phyloP scores from a whole-genome alignment of 495 filamentous ascomycete genomes.

The Beverwykella pulmonaria region DNA sequence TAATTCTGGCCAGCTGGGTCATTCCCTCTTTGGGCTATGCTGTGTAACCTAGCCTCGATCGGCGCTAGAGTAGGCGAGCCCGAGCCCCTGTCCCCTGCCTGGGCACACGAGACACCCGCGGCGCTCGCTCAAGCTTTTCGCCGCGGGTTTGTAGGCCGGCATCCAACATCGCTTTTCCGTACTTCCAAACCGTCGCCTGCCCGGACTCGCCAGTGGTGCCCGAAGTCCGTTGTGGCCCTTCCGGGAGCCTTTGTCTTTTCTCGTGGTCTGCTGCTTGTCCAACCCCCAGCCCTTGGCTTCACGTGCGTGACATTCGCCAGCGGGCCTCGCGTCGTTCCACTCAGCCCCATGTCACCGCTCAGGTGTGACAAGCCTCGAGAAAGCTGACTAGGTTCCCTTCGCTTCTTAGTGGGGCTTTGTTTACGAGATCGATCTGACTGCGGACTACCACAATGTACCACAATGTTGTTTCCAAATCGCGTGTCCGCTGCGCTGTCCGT shows the following conservation, averaged over 20 bases:
- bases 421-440: neutral
- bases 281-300: neutral
- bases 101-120: neutral
- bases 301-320: neutral
- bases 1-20: neutral
- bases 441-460: neutral
- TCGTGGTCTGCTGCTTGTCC: neutral
- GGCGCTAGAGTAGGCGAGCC: neutral
- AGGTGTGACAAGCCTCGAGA: neutral
- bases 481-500: neutral
- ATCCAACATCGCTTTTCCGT: constrained; percentile 13
- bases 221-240: too few species aligned
- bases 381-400: neutral
- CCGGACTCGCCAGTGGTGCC: constrained; percentile 5
- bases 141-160: constrained; percentile 20
- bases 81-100: neutral
- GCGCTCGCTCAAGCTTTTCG: constrained; percentile 7
- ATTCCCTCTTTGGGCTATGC: neutral
- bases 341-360: neutral
- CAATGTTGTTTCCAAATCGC: too few species aligned
- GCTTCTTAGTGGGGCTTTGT: neutral
- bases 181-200: constrained; percentile 1
- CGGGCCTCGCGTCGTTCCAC: neutral
- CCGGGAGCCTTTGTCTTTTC: neutral
- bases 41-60: neutral